A percentile compares a stretch with the other conserved stretches of the same genome.
phyloP scores from a whole-genome alignment of 2,329 filamentous ascomycete genomes.

The Hirsutella minnesotensis region DNA sequence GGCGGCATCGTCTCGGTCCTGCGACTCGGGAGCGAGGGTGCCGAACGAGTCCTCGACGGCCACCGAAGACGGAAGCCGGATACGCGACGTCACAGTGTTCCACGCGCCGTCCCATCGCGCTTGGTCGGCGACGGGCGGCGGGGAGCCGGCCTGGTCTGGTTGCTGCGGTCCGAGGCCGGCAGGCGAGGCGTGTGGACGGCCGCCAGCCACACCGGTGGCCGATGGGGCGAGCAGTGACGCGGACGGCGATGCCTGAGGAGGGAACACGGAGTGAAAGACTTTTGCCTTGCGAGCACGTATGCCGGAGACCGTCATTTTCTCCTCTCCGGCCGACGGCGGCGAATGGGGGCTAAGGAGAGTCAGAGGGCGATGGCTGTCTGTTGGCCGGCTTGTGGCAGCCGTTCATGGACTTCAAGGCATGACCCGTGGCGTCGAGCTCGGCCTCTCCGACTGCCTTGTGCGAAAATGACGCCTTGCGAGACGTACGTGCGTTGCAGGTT shows the following conservation, averaged over 20 bases:
- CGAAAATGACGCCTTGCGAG: no score
- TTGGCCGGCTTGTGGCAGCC: background rate
- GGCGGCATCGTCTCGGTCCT: constrained; percentile 24
- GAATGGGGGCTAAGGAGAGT: background rate
- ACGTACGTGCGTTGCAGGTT: no score
- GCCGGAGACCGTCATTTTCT: constrained; percentile 26
- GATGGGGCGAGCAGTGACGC: constrained; percentile 30
- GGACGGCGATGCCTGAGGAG: constrained; percentile 35
- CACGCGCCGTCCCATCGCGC: constrained; percentile 49
- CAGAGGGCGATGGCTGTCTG: background rate
- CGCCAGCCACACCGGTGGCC: constrained; percentile 33
- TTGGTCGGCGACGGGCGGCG: constrained; percentile 31
- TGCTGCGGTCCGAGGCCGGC: background rate
- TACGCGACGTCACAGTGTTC: constrained; percentile 46
- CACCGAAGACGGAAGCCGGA: constrained; percentile 44
- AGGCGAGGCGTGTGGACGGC: constrained; percentile 15
- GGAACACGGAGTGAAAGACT: constrained; percentile 45
- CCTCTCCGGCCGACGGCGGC: background rate
- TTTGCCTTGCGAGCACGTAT: constrained; percentile 35
- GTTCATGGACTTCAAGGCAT: no score
- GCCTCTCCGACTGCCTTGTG: no score
- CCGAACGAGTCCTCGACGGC: constrained; percentile 43
- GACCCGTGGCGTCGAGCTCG: no score
- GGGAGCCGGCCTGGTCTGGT: constrained; percentile 2
- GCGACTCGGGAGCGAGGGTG: constrained; percentile 29